Conservation (phyloP, 139 green algal genomes). For the Volvox africanus region DNA sequence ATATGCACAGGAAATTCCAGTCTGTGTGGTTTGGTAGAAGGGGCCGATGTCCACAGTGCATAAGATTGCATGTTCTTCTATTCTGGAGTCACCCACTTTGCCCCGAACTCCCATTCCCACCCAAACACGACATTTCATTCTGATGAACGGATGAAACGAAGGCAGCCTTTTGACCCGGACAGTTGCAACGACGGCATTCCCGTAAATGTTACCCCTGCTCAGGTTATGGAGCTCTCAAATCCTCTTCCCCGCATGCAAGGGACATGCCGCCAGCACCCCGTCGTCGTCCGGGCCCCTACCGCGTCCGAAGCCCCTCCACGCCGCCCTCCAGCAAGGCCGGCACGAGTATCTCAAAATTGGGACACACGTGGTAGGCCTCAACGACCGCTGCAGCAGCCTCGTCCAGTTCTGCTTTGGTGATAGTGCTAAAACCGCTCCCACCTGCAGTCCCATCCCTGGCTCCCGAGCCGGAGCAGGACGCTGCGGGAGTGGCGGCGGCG, state of each 20-base stretch:
- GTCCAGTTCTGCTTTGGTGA: slow-evolving; percentile 71
- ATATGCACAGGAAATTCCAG: too few species aligned
- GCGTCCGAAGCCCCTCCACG: slow-evolving; percentile 63
- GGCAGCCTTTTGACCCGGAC: too few species aligned
- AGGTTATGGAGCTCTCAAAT: background rate
- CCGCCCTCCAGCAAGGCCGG: slow-evolving; percentile 73
- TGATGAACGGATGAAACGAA: too few species aligned
- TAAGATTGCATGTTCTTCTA: too few species aligned
- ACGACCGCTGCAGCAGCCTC: slow-evolving; percentile 67
- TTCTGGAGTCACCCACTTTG: too few species aligned
- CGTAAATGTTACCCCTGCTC: background rate
- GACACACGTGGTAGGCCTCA: slow-evolving; percentile 86
- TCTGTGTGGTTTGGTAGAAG: too few species aligned
- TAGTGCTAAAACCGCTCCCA: background rate
- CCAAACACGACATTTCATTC: background rate
- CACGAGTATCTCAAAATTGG: slow-evolving; percentile 80
- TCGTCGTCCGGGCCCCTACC: slow-evolving; percentile 14
- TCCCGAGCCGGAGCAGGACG: too few species aligned
- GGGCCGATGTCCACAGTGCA: too few species aligned
- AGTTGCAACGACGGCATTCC: too few species aligned
- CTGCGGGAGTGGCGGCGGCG: background rate
- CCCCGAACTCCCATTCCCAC: too few species aligned
- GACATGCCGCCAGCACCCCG: too few species aligned
- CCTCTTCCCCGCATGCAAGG: background rate
- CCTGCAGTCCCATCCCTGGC: too few species aligned